A percentile compares a stretch with the other conserved stretches of the same genome.
Conservation (phyloP, 2,329 filamentous ascomycete genomes). For the Claviceps maximensis region DNA sequence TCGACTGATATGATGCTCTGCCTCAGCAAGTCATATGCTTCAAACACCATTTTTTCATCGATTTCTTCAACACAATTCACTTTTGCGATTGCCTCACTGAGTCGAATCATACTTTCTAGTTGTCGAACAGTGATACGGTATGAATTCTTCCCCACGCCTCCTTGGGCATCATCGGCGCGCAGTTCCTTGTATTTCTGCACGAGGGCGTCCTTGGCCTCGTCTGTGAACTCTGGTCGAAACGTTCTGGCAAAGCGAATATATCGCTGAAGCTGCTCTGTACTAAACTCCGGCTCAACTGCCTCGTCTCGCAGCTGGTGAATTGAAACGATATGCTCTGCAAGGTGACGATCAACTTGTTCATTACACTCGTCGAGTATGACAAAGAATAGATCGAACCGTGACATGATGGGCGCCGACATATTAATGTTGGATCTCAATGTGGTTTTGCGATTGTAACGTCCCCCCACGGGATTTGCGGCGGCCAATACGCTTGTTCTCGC, state of each 20-base stretch:
- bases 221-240: conserved; percentile 84
- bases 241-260: conserved; percentile 95
- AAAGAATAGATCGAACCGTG: conserved; percentile 97
- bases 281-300: conserved; percentile 84
- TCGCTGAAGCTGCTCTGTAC: conserved; percentile 87
- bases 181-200: conserved; percentile 95
- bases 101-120: conserved; percentile 85
- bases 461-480: conserved; percentile 89
- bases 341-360: conserved; percentile 75
- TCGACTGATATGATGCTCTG: conserved; percentile 97
- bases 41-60: conserved; percentile 68
- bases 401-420: conserved; percentile 99
- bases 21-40: conserved; percentile 80
- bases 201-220: conserved; percentile 71
- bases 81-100: conserved; percentile 96
- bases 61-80: conserved; percentile 93
- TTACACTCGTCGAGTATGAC: conserved; percentile 96
- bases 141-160: conserved; percentile 84
- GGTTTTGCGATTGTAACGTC: conserved; percentile 93
- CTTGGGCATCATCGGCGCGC: conserved; percentile 82
- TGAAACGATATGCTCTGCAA: conserved; percentile 88
- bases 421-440: conserved; percentile 93
- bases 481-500: conserved; percentile 91
- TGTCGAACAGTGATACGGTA: conserved; percentile 97
- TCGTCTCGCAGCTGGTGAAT: conserved; percentile 89